These are phyloP conservation scores for Perilla frutescens DNA, from an alignment of 257 asterid species.

Conservation along the genomic window DNA sequence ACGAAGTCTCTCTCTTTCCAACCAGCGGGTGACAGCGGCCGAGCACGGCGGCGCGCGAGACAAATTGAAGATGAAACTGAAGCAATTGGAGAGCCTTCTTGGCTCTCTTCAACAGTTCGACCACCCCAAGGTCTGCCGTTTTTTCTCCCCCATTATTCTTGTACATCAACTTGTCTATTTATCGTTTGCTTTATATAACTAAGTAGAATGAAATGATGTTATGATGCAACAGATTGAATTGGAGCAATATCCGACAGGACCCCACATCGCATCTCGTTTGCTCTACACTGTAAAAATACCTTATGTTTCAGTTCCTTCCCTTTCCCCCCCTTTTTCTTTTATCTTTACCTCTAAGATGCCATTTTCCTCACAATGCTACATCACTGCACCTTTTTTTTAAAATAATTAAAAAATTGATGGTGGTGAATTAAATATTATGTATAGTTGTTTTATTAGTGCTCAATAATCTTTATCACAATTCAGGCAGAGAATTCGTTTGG, in stretches of 20 bases:
- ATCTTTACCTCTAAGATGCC: slow-evolving; percentile 27
- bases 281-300: slow-evolving; percentile 67
- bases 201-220: slow-evolving; percentile 2
- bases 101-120: slow-evolving; percentile 37
- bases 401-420: too few relatives aligned
- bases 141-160: neutral
- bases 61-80: slow-evolving; percentile 32
- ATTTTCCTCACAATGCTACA: neutral
- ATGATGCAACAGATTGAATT: slow-evolving; percentile 70
- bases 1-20: neutral
- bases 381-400: slow-evolving; percentile 9
- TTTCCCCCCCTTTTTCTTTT: neutral
- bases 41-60: neutral
- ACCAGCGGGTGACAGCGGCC: neutral
- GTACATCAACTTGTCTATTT: neutral
- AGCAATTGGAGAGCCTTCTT: slow-evolving; percentile 36
- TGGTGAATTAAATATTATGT: neutral
- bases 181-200: neutral
- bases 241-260: slow-evolving; percentile 96
- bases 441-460: neutral
- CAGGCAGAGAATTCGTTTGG: slow-evolving; percentile 92
- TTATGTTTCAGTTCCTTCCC: neutral
- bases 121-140: slow-evolving; percentile 49
- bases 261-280: slow-evolving; percentile 96
- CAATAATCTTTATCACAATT: slow-evolving; percentile 27